Percentiles rank a stretch among this genome's conserved stretches.
Evolutionary conservation across 176 grass and related monocot species (phyloP).

Genomic region (Oropetium thomaeum): DNA sequence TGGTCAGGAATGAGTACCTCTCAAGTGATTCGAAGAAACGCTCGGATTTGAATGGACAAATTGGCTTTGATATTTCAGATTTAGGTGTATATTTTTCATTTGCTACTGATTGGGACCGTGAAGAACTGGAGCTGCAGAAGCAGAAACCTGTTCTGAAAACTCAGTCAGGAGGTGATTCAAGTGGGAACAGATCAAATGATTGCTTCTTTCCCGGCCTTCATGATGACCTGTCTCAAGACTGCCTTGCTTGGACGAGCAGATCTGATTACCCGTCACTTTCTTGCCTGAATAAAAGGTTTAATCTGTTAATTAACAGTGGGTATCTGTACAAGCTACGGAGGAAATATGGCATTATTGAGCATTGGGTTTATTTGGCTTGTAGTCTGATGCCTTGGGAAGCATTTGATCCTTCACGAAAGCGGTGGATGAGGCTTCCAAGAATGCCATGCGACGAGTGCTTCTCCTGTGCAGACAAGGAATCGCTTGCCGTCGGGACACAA

Average conservation of each 20-base stretch:
- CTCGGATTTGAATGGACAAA: slow-evolving; percentile 24
- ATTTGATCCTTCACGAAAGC: slow-evolving; percentile 64
- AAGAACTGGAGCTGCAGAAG: slow-evolving; percentile 47
- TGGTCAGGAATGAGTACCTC: slow-evolving; percentile 58
- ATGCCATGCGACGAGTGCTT: slow-evolving; percentile 92
- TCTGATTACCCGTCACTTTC: slow-evolving; percentile 74
- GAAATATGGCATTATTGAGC: slow-evolving; percentile 65
- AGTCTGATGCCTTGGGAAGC: slow-evolving; percentile 88
- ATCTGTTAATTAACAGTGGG: slow-evolving; percentile 69
- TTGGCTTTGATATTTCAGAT: slow-evolving; percentile 35
- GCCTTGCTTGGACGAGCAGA: slow-evolving; percentile 76
- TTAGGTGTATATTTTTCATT: slow-evolving; percentile 24
- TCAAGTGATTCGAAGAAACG: slow-evolving; percentile 28
- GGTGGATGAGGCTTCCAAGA: slow-evolving; percentile 85
- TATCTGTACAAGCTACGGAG: slow-evolving; percentile 78
- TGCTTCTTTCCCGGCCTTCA: slow-evolving; percentile 74
- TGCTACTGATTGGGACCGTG: slow-evolving; percentile 27
- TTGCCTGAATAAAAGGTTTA: slow-evolving; percentile 77
- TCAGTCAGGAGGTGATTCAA: slow-evolving; percentile 40
- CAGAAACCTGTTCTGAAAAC: slow-evolving; percentile 39
- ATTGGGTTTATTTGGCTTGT: slow-evolving; percentile 89
- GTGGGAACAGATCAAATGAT: slow-evolving; percentile 55
- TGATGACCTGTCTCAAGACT: slow-evolving; percentile 78
- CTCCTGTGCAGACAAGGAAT: slow-evolving; percentile 88
- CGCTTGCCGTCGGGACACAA: slow-evolving; percentile 82